Base-by-base conservation (phyloP, 768 basidiomycete species). In the Gloeopeniophorella convolvens region DNA sequence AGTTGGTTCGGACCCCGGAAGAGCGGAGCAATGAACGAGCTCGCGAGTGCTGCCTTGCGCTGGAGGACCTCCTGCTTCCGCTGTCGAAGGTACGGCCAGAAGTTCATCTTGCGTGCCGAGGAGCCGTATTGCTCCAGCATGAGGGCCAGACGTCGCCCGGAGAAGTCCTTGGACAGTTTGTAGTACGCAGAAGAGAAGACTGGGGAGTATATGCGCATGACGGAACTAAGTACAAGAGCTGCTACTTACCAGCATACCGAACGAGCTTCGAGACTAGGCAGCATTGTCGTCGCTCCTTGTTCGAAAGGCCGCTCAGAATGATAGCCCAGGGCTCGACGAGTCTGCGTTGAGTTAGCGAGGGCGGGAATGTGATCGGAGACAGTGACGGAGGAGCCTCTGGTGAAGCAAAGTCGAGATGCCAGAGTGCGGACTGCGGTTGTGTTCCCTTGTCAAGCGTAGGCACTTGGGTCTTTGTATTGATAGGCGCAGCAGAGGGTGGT, bases 31-130 rank as follows among this genome's bases (percentile, higher is more conserved):
- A 88, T 62, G 63, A 85, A 83, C 5, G 81, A 80, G 10, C 51
- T 48, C 8, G 65, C 55, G 59, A 77, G 83, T n/a, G 58, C 55
- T 3, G 49, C 48, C 45, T 66, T 71, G 33, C 77, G 70, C 15
- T 46, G 50, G 0, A 51, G 33, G 1, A 62, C 58, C 61, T 86
- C 83, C 11, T 59, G 54, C 50, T 69, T 59, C n/a, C 85, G 76
- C 18, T 68, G 59, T 23, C 64, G 65, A 28, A 87, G 70, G 62
- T 88, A 88, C 6, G 85, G 83, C 87, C 87, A 89, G 60, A 83
- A 69, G 55, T 88, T 79, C 1, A 73, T 77, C 65, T 73, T 79
- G 15, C 68, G 71, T 12, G 45, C 18, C 50, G 64, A 13, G 74
- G 63, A 56, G 11, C 24, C 28, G 27, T 76, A 66, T 10, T 63